These are phyloP conservation scores for Epichloe sibirici DNA, from an alignment of 2,329 filamentous ascomycete species.

Conservation along the genomic window DNA sequence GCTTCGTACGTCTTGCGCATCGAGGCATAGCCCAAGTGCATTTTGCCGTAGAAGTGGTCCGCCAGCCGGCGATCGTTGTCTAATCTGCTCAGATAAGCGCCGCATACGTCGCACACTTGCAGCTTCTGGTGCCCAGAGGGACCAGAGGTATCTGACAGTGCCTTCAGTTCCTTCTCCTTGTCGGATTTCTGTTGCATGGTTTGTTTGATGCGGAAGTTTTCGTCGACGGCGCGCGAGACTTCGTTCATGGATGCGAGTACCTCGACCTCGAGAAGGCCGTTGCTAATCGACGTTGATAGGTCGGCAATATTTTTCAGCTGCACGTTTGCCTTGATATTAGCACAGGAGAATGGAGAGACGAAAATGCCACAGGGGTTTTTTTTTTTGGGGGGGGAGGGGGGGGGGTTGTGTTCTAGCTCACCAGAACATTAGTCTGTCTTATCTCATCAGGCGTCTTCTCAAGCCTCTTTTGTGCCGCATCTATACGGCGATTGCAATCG, in stretches of 20 bases:
- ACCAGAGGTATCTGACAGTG: constrained; percentile 80
- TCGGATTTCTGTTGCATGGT: constrained; percentile 73
- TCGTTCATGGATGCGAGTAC: constrained; percentile 72
- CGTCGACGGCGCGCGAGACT: constrained; percentile 71
- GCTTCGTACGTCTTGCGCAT: constrained; percentile 89
- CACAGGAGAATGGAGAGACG: neutral
- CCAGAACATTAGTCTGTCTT: constrained; percentile 77
- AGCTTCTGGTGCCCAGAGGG: constrained; percentile 94
- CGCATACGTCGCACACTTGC: constrained; percentile 97
- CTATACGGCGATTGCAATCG: constrained; percentile 90
- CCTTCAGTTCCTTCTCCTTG: constrained; percentile 77
- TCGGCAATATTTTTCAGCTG: constrained; percentile 74
- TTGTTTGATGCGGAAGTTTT: constrained; percentile 75
- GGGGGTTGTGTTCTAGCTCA: constrained; percentile 17
- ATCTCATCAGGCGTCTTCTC: constrained; percentile 99
- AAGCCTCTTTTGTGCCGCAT: constrained; percentile 73
- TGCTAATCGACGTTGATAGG: constrained; percentile 63
- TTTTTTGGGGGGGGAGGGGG: too few species aligned
- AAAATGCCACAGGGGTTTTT: too few species aligned
- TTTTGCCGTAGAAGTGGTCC: constrained; percentile 98
- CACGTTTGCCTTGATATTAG: neutral
- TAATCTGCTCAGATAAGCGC: constrained; percentile 80
- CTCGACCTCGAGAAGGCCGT: constrained; percentile 73
- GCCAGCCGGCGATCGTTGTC: constrained; percentile 91
- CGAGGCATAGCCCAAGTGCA: constrained; percentile 95